phyloP scores from a whole-genome alignment of 169 alveolate genomes.

The Cryptosporidium xiaoi region DNA sequence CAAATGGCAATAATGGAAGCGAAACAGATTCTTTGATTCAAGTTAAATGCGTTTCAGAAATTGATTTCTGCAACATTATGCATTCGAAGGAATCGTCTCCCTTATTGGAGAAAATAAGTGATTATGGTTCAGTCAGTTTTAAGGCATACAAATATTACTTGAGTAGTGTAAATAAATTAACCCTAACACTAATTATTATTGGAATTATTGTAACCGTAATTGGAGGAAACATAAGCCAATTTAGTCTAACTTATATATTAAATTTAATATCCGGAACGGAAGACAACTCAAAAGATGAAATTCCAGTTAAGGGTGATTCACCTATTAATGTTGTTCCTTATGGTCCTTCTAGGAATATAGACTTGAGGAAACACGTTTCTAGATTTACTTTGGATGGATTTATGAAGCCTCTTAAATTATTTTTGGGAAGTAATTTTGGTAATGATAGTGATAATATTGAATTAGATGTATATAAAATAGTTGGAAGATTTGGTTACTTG shows the following conservation, averaged over 20 bases:
- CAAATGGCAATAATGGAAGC: not conserved
- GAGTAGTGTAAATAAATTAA: conserved; percentile 25
- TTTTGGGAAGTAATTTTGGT: conserved; percentile 15
- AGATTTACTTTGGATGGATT: conserved; percentile 43
- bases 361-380: conserved; percentile 44
- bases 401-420: conserved; percentile 6
- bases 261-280: conserved; percentile 36
- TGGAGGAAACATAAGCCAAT: conserved; percentile 43
- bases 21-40: not conserved
- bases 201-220: conserved; percentile 38
- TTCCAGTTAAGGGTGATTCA: conserved; percentile 25
- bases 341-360: conserved; percentile 63
- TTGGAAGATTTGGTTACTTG: conserved; percentile 32
- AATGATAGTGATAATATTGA: not conserved
- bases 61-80: not conserved
- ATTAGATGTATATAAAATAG: conserved; percentile 8
- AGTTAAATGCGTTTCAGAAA: conserved; percentile 1
- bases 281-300: conserved; percentile 7
- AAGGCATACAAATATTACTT: conserved; percentile 38
- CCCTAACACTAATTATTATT: conserved; percentile 5
- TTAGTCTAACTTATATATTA: conserved; percentile 44
- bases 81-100: conserved; percentile 49
- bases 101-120: conserved; percentile 42
- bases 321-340: conserved; percentile 56
- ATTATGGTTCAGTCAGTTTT: conserved; percentile 52